These are phyloP conservation scores for Cyberlindnera japonica DNA, from an alignment of 805 yeast species.

Conservation along the genomic window DNA sequence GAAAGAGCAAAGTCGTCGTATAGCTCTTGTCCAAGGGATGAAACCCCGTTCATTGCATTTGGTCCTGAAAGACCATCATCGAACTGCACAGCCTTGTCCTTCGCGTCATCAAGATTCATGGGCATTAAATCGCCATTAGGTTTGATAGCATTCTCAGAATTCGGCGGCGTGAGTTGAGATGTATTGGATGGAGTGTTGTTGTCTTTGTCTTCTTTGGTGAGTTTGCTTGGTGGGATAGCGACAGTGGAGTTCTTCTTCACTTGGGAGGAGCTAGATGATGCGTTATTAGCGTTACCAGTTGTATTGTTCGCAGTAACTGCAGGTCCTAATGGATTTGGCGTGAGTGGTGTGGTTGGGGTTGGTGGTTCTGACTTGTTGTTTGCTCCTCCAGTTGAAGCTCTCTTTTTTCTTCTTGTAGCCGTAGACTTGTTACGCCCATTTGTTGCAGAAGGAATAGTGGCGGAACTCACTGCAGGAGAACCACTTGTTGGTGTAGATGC, in stretches of 20 bases:
- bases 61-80: constrained; percentile 11
- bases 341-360: constrained; percentile 40
- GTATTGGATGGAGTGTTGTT: constrained; percentile 22
- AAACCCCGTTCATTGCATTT: constrained; percentile 17
- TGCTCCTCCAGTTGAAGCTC: constrained; percentile 16
- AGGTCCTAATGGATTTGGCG: constrained; percentile 26
- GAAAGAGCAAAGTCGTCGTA: constrained; percentile 32
- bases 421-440: constrained; percentile 24
- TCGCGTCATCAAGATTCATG: constrained; percentile 10
- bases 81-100: not conserved
- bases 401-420: constrained; percentile 17
- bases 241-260: constrained; percentile 3
- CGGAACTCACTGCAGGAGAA: constrained; percentile 27
- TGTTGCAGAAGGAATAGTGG: constrained; percentile 18
- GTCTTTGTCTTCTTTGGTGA: constrained; percentile 14
- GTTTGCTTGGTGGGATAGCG: constrained; percentile 14
- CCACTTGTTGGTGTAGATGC: constrained; percentile 23
- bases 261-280: constrained; percentile 3
- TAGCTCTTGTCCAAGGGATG: constrained; percentile 30
- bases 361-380: constrained; percentile 35
- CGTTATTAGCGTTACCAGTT: not conserved
- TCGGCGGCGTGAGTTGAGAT: constrained; percentile 28
- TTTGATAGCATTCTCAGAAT: constrained; percentile 27
- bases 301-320: not conserved
- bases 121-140: constrained; percentile 12